Evolutionary conservation across 148 eudicot species (phyloP).

Genomic region (Vaccinium myrtillus): DNA sequence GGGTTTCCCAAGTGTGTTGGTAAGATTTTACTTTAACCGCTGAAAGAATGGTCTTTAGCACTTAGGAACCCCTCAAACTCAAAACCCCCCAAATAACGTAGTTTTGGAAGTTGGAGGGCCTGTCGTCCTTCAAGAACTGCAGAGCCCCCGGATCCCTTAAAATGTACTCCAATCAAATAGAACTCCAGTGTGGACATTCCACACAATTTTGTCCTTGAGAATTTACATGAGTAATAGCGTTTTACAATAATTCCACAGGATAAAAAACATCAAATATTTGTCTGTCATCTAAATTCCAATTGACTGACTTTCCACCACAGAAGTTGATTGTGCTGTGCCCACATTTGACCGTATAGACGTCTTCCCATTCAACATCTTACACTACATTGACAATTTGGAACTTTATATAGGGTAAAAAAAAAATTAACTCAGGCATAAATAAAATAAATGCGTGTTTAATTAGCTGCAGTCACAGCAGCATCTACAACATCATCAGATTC

Average conservation of each 20-base stretch:
- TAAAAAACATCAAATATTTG: neutral
- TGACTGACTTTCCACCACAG: neutral
- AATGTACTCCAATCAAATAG: no score
- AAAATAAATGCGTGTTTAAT: neutral
- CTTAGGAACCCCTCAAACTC: no score
- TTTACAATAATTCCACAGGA: neutral
- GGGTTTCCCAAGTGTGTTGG: no score
- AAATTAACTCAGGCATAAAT: neutral
- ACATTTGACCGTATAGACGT: neutral
- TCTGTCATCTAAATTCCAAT: neutral
- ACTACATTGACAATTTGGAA: neutral
- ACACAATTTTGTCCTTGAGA: no score
- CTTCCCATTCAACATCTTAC: neutral
- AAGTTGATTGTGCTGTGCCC: neutral
- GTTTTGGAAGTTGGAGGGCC: no score
- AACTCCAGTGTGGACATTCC: no score
- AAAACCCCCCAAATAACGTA: no score
- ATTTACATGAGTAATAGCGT: neutral
- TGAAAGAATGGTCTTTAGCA: no score
- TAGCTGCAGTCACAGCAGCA: slow-evolving; percentile 34
- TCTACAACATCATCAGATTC: slow-evolving; percentile 56
- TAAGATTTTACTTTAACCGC: no score
- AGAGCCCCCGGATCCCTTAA: no score
- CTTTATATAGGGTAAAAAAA: no score
- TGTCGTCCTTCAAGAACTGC: no score